Evolutionary conservation across 495 filamentous ascomycete species (phyloP).

Genomic region (Podospora pseudoanserina): DNA sequence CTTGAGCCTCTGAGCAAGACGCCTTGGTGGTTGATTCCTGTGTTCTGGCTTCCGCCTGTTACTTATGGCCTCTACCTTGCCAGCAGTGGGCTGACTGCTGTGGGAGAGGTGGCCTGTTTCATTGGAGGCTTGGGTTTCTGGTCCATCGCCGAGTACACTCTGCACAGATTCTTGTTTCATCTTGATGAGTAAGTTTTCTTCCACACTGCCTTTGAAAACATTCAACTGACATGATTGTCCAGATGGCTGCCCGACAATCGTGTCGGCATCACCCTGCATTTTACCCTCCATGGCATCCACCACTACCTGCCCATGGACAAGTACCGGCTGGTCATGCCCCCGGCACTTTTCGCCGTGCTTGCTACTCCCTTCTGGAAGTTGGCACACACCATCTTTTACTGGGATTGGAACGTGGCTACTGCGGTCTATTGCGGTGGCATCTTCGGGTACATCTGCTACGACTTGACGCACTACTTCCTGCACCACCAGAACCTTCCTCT

Average conservation of each 20-base stretch:
- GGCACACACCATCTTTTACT: conserved; percentile 78
- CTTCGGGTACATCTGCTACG: conserved; percentile 94
- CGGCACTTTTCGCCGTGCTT: conserved; percentile 77
- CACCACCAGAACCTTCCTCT: conserved; percentile 89
- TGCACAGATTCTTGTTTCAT: conserved; percentile 95
- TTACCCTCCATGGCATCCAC: conserved; percentile 94
- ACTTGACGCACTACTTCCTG: conserved; percentile 98
- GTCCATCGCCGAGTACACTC: conserved; percentile 83
- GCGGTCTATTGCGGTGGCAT: conserved; percentile 84
- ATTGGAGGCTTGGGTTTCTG: conserved; percentile 67
- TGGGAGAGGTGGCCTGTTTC: conserved; percentile 54
- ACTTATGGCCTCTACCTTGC: conserved; percentile 70
- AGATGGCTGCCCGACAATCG: conserved; percentile 91
- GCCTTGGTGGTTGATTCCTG: conserved; percentile 85
- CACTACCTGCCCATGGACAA: conserved; percentile 99
- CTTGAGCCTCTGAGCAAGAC: conserved; percentile 92
- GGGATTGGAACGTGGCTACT: conserved; percentile 75
- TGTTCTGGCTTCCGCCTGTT: conserved; percentile 81
- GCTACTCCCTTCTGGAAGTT: conserved; percentile 92
- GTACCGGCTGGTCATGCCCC: conserved; percentile 95
- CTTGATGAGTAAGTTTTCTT: conserved; percentile 67
- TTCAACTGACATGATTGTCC: conserved; percentile 14
- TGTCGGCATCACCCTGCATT: conserved; percentile 83
- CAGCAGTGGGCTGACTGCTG: conserved; percentile 47
- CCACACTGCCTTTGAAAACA: neutral